phyloP scores from a whole-genome alignment of 495 filamentous ascomycete species.

The Xylaria flabelliformis region DNA sequence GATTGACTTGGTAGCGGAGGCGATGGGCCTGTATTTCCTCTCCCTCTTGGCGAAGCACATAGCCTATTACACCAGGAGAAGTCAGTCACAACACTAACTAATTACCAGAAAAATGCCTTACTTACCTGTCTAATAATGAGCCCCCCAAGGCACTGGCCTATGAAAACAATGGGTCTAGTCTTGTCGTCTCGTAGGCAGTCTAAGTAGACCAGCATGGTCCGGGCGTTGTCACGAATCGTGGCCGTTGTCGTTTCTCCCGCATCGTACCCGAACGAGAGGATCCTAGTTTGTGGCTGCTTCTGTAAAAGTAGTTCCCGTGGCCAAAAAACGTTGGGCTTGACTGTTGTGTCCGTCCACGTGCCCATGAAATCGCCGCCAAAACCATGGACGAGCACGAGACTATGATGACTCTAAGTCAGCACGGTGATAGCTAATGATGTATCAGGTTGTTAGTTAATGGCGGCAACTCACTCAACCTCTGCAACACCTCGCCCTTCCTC shows the following conservation, averaged over 20 bases:
- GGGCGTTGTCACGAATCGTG: background rate
- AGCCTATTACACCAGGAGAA: background rate
- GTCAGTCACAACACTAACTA: no score
- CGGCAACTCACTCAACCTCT: background rate
- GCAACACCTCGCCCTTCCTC: background rate
- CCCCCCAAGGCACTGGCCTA: background rate
- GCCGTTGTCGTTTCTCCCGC: background rate
- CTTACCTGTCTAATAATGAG: background rate
- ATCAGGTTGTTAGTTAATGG: background rate
- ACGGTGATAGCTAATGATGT: background rate
- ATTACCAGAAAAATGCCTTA: background rate
- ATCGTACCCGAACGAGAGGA: background rate
- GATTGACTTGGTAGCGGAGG: background rate
- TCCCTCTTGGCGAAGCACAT: background rate
- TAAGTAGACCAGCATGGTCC: background rate
- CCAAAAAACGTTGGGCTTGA: background rate
- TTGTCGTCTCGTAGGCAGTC: background rate
- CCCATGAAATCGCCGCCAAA: background rate
- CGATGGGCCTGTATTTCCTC: background rate
- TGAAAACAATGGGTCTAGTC: background rate
- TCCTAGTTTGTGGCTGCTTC: background rate
- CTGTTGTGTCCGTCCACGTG: background rate
- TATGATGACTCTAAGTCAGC: background rate
- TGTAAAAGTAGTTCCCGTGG: background rate
- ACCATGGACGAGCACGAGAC: background rate